phyloP scores from a whole-genome alignment of 257 asterid species.

The Gentiana dahurica region DNA sequence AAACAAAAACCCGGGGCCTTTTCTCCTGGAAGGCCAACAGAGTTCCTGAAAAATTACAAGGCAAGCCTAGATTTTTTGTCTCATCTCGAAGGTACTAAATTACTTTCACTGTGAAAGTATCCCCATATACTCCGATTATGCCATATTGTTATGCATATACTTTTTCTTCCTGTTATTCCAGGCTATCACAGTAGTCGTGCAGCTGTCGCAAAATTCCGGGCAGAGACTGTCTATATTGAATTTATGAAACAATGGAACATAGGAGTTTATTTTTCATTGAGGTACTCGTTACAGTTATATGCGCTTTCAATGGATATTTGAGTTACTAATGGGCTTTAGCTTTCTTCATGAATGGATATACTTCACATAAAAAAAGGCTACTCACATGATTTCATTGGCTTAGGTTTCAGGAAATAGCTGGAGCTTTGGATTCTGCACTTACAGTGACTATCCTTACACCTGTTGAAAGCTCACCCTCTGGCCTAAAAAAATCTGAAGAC shows the following conservation, averaged over 20 bases:
- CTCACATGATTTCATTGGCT: constrained; percentile 22
- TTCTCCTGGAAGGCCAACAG: constrained; percentile 94
- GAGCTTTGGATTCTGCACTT: constrained; percentile 90
- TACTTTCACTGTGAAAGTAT: constrained; percentile 1
- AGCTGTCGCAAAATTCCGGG: constrained; percentile 62
- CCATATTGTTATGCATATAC: neutral
- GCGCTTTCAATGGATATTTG: neutral
- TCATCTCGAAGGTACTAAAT: constrained; percentile 65
- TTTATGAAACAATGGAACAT: constrained; percentile 93
- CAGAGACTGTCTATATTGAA: constrained; percentile 68
- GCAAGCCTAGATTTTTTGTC: constrained; percentile 81
- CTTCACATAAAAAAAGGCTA: constrained; percentile 10
- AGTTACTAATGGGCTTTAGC: neutral
- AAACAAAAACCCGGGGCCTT: constrained; percentile 90
- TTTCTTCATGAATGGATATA: neutral
- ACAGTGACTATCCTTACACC: constrained; percentile 42
- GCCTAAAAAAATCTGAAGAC: constrained; percentile 33
- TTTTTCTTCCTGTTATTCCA: constrained; percentile 17
- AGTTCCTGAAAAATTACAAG: constrained; percentile 80
- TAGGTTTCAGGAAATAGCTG: constrained; percentile 99
- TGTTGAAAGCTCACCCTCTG: constrained; percentile 30
- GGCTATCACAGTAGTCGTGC: constrained; percentile 69
- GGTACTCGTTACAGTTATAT: constrained; percentile 25
- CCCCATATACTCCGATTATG: neutral
- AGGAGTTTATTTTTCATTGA: constrained; percentile 87